These are phyloP conservation scores for Pseudozyma hubeiensis DNA, from an alignment of 1,284 basidiomycete species.

Conservation along the genomic window DNA sequence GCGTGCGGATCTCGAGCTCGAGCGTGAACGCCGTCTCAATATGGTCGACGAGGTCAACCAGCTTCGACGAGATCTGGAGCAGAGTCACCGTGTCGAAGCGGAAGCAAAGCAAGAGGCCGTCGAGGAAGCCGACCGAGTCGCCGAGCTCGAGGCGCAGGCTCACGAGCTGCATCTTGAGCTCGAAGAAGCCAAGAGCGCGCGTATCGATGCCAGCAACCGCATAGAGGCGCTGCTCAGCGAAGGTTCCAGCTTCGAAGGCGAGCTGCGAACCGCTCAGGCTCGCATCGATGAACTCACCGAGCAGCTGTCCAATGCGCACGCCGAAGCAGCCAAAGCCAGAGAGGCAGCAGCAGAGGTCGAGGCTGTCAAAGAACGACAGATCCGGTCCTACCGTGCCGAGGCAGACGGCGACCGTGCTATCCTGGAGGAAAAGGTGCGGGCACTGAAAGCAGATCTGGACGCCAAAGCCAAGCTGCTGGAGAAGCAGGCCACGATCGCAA, in stretches of 20 bases:
- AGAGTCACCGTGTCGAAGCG: slow-evolving; percentile 45
- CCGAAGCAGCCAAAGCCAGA: slow-evolving; percentile 49
- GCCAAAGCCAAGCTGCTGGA: slow-evolving; percentile 40
- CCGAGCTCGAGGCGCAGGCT: slow-evolving; percentile 56
- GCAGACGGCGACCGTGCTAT: slow-evolving; percentile 64
- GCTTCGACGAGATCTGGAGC: slow-evolving; percentile 55
- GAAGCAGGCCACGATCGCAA: slow-evolving; percentile 24
- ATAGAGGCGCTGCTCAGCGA: slow-evolving; percentile 61
- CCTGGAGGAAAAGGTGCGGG: slow-evolving; percentile 58
- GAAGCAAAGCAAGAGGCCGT: slow-evolving; percentile 49
- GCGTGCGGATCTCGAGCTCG: slow-evolving; percentile 50
- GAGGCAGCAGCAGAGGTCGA: slow-evolving; percentile 57
- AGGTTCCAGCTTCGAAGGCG: slow-evolving; percentile 56
- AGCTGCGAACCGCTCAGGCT: slow-evolving; percentile 55
- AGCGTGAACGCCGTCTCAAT: slow-evolving; percentile 56
- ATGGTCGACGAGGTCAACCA: slow-evolving; percentile 61
- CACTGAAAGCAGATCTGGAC: slow-evolving; percentile 48
- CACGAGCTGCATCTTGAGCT: slow-evolving; percentile 58
- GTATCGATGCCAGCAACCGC: slow-evolving; percentile 57
- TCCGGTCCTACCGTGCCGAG: slow-evolving; percentile 59
- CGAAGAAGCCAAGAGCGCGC: slow-evolving; percentile 57
- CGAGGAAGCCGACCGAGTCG: slow-evolving; percentile 56
- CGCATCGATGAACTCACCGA: slow-evolving; percentile 60
- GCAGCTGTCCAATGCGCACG: slow-evolving; percentile 52
- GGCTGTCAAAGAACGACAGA: slow-evolving; percentile 49